Conservation (phyloP, 805 yeast genomes). For the Nakazawaea laoshanensis region DNA sequence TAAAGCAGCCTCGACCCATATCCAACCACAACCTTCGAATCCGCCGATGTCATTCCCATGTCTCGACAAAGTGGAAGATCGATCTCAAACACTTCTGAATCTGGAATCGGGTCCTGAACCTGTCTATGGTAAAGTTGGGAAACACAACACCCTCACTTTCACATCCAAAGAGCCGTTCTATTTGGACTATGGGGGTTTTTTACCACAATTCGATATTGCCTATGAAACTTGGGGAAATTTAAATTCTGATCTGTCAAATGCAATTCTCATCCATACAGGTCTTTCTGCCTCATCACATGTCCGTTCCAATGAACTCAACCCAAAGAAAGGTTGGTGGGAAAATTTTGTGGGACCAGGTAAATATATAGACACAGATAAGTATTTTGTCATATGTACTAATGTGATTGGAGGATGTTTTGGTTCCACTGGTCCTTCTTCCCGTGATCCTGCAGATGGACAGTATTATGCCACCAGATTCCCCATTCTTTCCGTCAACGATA, state of each 20-base stretch:
- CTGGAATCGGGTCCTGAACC: constrained; percentile 78
- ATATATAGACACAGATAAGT: constrained; percentile 73
- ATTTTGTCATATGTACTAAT: constrained; percentile 81
- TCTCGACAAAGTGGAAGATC: constrained; percentile 64
- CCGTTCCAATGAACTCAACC: constrained; percentile 62
- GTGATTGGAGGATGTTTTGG: constrained; percentile 95
- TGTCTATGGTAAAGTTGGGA: constrained; percentile 57
- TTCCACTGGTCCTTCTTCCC: constrained; percentile 84
- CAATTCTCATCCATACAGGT: constrained; percentile 81
- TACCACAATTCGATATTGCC: constrained; percentile 75
- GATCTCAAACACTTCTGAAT: constrained; percentile 28
- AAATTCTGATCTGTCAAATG: constrained; percentile 56
- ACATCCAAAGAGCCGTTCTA: constrained; percentile 49
- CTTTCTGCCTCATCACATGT: constrained; percentile 93
- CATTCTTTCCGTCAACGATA: constrained; percentile 74
- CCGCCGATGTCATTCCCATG: constrained; percentile 80
- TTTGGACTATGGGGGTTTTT: constrained; percentile 73
- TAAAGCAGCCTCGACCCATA: no score
- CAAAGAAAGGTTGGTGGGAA: constrained; percentile 93
- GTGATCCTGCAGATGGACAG: constrained; percentile 57
- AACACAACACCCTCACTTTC: constrained; percentile 57
- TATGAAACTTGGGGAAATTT: constrained; percentile 88
- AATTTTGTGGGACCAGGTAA: constrained; percentile 80
- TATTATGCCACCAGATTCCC: constrained; percentile 87
- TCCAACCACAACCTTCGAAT: no score